Conservation (phyloP, 495 filamentous ascomycete species). For the Lasiosphaeria ovina region DNA sequence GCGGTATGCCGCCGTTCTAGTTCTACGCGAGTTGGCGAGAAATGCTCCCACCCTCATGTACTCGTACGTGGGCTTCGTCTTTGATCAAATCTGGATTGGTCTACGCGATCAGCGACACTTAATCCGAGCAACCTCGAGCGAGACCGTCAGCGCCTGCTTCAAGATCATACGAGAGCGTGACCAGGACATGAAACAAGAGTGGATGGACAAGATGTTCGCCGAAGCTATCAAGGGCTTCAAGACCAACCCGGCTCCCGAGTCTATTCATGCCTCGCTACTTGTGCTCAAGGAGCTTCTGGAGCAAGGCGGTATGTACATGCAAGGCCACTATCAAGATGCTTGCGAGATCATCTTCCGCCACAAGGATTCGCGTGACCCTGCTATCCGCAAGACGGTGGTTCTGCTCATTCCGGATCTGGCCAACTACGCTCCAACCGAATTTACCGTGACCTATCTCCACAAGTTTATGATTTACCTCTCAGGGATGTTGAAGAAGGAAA, state of each 20-base stretch:
- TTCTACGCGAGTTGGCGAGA: slow-evolving; percentile 82
- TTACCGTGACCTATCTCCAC: slow-evolving; percentile 78
- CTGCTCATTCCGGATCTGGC: slow-evolving; percentile 89
- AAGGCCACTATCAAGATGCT: slow-evolving; percentile 77
- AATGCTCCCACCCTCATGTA: slow-evolving; percentile 94
- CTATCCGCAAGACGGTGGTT: slow-evolving; percentile 85
- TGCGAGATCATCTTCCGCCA: slow-evolving; percentile 88
- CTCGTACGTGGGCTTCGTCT: slow-evolving; percentile 81
- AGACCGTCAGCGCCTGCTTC: slow-evolving; percentile 89
- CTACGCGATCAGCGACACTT: slow-evolving; percentile 83
- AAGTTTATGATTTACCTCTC: slow-evolving; percentile 97
- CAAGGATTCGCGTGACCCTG: slow-evolving; percentile 84
- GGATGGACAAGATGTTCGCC: slow-evolving; percentile 83
- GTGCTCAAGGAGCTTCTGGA: slow-evolving; percentile 86
- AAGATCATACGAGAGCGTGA: slow-evolving; percentile 91
- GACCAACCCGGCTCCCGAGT: slow-evolving; percentile 68
- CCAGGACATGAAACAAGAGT: slow-evolving; percentile 73
- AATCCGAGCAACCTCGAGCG: slow-evolving; percentile 86
- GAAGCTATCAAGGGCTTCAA: slow-evolving; percentile 78
- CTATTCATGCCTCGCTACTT: slow-evolving; percentile 86
- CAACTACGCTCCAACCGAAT: slow-evolving; percentile 84
- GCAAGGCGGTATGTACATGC: slow-evolving; percentile 98
- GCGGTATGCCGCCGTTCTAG: slow-evolving; percentile 85
- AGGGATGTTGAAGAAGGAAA: slow-evolving; percentile 90
- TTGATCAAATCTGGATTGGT: slow-evolving; percentile 93